Conservation (phyloP, 345 rosid species). For the Cardamine occulta region DNA sequence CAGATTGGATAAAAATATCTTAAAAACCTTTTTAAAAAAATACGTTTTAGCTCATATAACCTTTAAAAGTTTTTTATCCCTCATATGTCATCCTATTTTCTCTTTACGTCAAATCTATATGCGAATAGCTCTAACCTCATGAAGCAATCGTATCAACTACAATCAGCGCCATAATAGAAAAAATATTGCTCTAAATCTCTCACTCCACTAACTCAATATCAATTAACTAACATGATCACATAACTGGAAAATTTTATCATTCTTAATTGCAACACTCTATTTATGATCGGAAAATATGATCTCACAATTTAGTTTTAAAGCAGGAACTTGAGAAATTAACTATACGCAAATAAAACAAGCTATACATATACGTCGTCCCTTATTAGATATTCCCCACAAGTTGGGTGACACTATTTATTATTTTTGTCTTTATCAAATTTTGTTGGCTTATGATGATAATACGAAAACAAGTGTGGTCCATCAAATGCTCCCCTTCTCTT, state of each 20-base stretch:
- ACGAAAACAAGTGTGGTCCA: constrained; percentile 31
- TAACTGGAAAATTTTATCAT: not conserved
- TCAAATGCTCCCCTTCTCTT: constrained; percentile 35
- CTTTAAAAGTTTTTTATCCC: not conserved
- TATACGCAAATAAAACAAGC: constrained; percentile 1
- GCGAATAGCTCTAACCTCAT: not conserved
- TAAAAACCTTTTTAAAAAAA: too few relatives aligned
- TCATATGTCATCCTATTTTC: not conserved
- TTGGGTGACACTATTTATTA: constrained; percentile 29
- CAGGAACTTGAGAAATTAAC: constrained; percentile 3
- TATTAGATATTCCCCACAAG: constrained; percentile 36
- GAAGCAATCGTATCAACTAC: not conserved
- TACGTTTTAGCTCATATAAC: not conserved
- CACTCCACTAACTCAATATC: not conserved
- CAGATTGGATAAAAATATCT: too few relatives aligned
- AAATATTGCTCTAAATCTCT: not conserved
- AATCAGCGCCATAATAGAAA: not conserved
- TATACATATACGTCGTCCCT: not conserved
- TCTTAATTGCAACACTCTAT: not conserved
- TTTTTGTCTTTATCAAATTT: constrained; percentile 24
- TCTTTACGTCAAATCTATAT: not conserved
- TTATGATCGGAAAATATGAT: constrained; percentile 1
- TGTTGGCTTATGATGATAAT: constrained; percentile 32
- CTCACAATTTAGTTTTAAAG: not conserved
- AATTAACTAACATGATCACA: not conserved